Conservation (phyloP, 192 early-diverging fungal species). For the Borealophlyctis nickersoniae region DNA sequence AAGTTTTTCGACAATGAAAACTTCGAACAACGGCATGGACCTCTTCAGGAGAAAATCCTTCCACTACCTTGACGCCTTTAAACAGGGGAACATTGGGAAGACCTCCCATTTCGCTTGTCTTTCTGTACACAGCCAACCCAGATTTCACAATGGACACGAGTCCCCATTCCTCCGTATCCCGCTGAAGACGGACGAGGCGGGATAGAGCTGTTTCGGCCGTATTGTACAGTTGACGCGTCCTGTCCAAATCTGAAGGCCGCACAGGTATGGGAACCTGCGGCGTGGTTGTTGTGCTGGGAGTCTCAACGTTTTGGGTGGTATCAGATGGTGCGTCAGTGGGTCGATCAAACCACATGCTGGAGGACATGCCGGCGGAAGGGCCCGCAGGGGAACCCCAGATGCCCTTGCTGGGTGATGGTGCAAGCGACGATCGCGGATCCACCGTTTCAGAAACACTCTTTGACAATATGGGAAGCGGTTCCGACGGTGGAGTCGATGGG, state of each 20-base stretch:
- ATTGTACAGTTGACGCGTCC: neutral
- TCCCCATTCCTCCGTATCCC: slow-evolving; percentile 1
- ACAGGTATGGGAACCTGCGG: no score
- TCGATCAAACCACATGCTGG: slow-evolving; percentile 10
- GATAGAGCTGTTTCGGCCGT: neutral
- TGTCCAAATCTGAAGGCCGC: slow-evolving; percentile 3
- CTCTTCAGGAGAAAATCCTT: slow-evolving; percentile 21
- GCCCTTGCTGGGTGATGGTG: slow-evolving; percentile 5
- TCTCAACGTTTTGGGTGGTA: no score
- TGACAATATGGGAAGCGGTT: no score
- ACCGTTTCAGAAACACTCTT: neutral
- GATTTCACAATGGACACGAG: neutral
- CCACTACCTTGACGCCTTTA: slow-evolving; percentile 25
- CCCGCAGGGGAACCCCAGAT: no score
- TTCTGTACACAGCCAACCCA: slow-evolving; percentile 8
- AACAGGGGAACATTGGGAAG: slow-evolving; percentile 7
- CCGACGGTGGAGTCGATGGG: no score
- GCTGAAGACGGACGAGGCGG: slow-evolving; percentile 6
- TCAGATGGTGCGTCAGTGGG: neutral
- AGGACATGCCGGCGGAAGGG: slow-evolving; percentile 11
- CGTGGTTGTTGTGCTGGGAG: no score
- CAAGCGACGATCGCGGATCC: neutral
- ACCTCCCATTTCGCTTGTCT: neutral
- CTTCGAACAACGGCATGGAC: slow-evolving; percentile 13
- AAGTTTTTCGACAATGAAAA: slow-evolving; percentile 20